phyloP scores from a whole-genome alignment of 2,329 filamentous ascomycete species.

The Trichoderma sp. region DNA sequence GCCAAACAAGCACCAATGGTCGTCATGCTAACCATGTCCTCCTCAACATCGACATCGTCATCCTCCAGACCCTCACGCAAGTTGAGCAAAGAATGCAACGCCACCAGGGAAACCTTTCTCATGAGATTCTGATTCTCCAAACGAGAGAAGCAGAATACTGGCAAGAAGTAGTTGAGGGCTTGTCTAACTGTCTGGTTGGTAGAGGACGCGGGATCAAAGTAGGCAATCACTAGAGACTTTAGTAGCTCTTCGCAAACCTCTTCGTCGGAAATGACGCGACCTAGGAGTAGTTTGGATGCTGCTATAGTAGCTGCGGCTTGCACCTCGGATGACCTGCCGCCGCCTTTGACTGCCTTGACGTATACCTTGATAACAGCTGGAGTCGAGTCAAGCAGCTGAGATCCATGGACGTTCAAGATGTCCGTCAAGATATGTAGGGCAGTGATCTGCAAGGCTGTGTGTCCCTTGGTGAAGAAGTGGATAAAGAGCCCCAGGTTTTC shows the following conservation, averaged over 20 bases:
- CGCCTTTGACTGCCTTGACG: slow-evolving; percentile 73
- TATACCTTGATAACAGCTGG: slow-evolving; percentile 81
- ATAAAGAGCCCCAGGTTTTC: slow-evolving; percentile 92
- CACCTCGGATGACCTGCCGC: slow-evolving; percentile 67
- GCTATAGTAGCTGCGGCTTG: slow-evolving; percentile 79
- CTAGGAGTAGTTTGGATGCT: slow-evolving; percentile 81
- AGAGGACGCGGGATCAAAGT: slow-evolving; percentile 82
- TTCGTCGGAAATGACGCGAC: slow-evolving; percentile 69
- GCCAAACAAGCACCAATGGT: slow-evolving; percentile 79
- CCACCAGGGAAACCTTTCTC: slow-evolving; percentile 68
- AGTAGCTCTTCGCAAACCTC: slow-evolving; percentile 71
- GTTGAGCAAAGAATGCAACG: slow-evolving; percentile 72
- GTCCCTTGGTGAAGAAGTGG: slow-evolving; percentile 92
- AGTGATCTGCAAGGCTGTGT: slow-evolving; percentile 84
- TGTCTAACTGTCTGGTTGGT: slow-evolving; percentile 81
- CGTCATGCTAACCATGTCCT: slow-evolving; percentile 75
- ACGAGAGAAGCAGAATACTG: slow-evolving; percentile 87
- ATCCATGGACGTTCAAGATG: slow-evolving; percentile 84
- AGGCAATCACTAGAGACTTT: slow-evolving; percentile 77
- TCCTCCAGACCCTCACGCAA: slow-evolving; percentile 71
- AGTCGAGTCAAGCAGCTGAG: slow-evolving; percentile 67
- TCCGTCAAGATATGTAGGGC: slow-evolving; percentile 90
- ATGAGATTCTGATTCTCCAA: slow-evolving; percentile 80
- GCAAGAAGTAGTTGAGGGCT: slow-evolving; percentile 87
- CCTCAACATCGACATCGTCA: slow-evolving; percentile 70